Evolutionary conservation across 495 filamentous ascomycete genomes (phyloP), one percentile per base, ranked within the genome.

Genomic region (Rostrohypoxylon terebratum): DNA sequence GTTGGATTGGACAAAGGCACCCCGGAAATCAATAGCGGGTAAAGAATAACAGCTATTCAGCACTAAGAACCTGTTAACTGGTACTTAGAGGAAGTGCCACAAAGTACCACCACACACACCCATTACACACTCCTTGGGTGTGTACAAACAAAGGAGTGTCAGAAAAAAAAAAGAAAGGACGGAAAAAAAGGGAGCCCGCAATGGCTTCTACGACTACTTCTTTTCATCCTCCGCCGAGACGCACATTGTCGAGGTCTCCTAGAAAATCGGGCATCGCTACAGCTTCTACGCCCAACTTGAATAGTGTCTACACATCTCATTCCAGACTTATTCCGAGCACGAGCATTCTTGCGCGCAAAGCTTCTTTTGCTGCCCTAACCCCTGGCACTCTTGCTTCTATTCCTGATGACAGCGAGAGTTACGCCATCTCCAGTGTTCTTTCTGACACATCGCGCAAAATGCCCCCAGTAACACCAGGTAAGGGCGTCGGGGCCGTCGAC

Each of bases 291-390:
- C 87, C 89, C 3, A 90, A 90, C 71, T 78, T 88, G 48, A 82
- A 82, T 70, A 78, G 81, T 54, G 69, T 84, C 1, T 89, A 86
- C 74, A 81, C 78, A 10, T 68, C 82, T 54, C 79, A 81, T 53
- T 76, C 82, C 47, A 79, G 78, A 63, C 79, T 87, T 34, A 73
- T 78, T 31, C 78, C 83, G 40, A 73, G 77, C 55, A 76, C 80
- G 53, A 81, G 83, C 69, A 80, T 81, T 55, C 82, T 90, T 55
- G 81, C 85, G 75, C 89, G 91, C 68, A 92, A 93, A 81, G 84
- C 85, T 50, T 91, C 90, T 34, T 81, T 91, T 60, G 86, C 86
- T 68, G 85, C 90, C 34, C 84, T 92, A 65, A 91, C 88, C 34
- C 88, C 85, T 59, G 83, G 82, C 75, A 87, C 85, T 11, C 81